Base-by-base conservation (phyloP, 306 rosid genomes). In the Castanea crenata region DNA sequence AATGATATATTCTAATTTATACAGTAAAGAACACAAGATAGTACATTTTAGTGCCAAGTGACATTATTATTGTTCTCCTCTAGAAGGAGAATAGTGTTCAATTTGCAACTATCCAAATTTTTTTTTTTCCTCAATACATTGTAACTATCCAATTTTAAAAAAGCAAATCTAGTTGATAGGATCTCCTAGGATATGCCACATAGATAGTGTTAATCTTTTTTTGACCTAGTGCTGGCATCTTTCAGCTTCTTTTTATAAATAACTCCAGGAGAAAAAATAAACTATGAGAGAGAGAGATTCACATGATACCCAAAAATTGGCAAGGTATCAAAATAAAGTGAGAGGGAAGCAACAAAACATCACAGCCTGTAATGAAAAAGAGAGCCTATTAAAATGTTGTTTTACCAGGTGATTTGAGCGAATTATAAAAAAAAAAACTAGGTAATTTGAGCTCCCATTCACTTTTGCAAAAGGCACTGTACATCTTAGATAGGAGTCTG, bases 271-370 rank as follows among this genome's bases (percentile, higher is more conserved):
- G 71, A 65, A 18, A 65, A 18, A 4, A 14, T 57, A 38, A 19
- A 62, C 35, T 18, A 18, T 14, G 8, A 4, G 21, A 20, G 61
- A 25, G 31, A 8, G 27, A 55, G 63, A 23, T 31, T 6, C 67
- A 74, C 69, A 74, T 65, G 74, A 56, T 46, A n/a, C 25, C 63
- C 56, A 68, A 73, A 59, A 76, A 11, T 63, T 70, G 4, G 10
- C 27, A 61, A 56, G 71, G 74, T 19, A 79, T 58, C 84, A 77
- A 74, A 29, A 64, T 35, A 68, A 80, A 84, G 84, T 59, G 70
- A 38, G 51, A 67, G 29, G n/a, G 19, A 65, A 57, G 21, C 6
- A 52, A 15, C 4, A 52, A 15, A 73, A 75, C 65, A 75, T 49
- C 80, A 59, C 55, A 74, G 78, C 38, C 49, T 51, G 80, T 61